Evolutionary conservation across 768 basidiomycete genomes (phyloP), one percentile per base, ranked within the genome.

Genomic region (Boletus rubropictus): DNA sequence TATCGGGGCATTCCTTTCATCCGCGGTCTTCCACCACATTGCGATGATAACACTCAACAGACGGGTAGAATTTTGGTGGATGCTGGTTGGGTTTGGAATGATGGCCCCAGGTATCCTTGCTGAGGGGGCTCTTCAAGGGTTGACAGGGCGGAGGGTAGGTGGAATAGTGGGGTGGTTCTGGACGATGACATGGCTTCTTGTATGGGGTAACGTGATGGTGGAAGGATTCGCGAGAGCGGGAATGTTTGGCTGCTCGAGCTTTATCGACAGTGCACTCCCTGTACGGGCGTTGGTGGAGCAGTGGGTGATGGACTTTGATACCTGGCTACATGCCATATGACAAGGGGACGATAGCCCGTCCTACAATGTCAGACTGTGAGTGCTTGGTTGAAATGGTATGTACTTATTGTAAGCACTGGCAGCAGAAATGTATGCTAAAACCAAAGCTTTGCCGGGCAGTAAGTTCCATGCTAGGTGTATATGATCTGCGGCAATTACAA

Each of bases 1-100:
- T 2, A 33, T 85, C 2, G 81, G 81, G 8, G 72, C 73, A 5
- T 86, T 85, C 58, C 49, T 77, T 1, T 58, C 75, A 4, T 86
- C 84, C 0, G 81, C 70, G 2, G 29, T 81, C 8, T 57, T 83
- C 11, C 85, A 86, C 50, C 69, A 78, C 45, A 37, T 74, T 5
- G 72, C 73, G 5, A 37, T 78, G 39, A 77, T 76, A 71, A 72
- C 75, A 0, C 68, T 80, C 69, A 73, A 75, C 2, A 59, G 64
- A 7, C 73, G 71, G 6, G 63, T 68, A 1, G 77, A 81, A 24
- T 65, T 75, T n/a, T 44, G 48, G 51, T 46, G 56, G 24, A 68
- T 78, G 35, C 59, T 66, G 0, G 71, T 74, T 1, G 79, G 76
- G 49, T 86, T 84, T 56, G 51, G 81, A 27, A 63, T 78, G 60